A percentile compares a stretch with the other conserved stretches of the same genome.
Evolutionary conservation across 2,329 filamentous ascomycete species (phyloP).

Genomic region (Hypoxylon sp.): DNA sequence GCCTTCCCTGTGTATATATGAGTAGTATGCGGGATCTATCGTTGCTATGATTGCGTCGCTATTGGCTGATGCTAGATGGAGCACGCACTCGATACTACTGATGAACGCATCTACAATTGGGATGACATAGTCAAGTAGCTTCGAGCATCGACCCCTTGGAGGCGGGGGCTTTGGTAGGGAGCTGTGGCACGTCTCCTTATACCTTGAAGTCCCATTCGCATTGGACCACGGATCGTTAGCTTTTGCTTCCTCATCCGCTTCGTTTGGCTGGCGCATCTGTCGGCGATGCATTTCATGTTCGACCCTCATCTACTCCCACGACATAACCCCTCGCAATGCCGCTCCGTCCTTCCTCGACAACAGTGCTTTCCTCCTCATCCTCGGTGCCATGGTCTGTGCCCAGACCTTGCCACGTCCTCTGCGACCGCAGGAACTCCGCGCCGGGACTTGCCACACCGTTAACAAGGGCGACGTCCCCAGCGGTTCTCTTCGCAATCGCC

Average conservation of each 20-base stretch:
- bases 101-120: neutral
- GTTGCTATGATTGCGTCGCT: neutral
- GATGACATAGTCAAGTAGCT: neutral
- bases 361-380: slow-evolving; percentile 72
- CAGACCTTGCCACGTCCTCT: slow-evolving; percentile 90
- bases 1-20: neutral
- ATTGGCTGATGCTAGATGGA: neutral
- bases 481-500: slow-evolving; percentile 70
- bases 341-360: slow-evolving; percentile 85
- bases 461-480: slow-evolving; percentile 80
- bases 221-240: neutral
- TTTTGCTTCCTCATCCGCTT: neutral
- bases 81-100: neutral
- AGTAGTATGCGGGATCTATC: neutral
- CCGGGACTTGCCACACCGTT: slow-evolving; percentile 91
- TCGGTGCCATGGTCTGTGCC: slow-evolving; percentile 82
- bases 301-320: slow-evolving; percentile 69
- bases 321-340: slow-evolving; percentile 91
- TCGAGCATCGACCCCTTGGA: neutral
- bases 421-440: slow-evolving; percentile 84
- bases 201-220: neutral
- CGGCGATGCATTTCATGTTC: slow-evolving; percentile 38
- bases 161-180: neutral
- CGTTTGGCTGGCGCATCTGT: neutral
- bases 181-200: neutral